Conservation (phyloP, 2,329 filamentous ascomycete species). For the Intubia oerlemansii region DNA sequence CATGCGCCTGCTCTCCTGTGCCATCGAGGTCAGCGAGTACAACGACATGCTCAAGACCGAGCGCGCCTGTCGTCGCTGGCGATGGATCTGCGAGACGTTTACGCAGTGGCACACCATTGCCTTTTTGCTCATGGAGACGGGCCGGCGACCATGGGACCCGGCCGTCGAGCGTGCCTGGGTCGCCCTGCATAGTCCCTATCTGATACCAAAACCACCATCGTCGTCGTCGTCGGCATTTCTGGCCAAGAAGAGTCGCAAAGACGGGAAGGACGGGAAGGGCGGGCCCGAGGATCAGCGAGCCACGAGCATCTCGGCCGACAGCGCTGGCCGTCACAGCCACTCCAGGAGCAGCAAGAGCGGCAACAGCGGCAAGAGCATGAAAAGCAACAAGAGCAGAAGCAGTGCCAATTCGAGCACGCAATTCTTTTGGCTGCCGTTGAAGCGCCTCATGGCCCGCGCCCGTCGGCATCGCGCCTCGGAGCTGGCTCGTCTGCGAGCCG, state of each 20-base stretch:
- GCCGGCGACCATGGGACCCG: constrained; percentile 22
- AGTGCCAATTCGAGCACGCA: constrained; percentile 9
- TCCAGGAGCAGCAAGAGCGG: too few relatives aligned
- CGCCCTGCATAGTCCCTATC: constrained; percentile 21
- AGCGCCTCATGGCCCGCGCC: constrained; percentile 17
- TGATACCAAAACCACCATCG: constrained; percentile 14
- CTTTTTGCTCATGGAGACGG: constrained; percentile 30
- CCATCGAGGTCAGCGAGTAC: constrained; percentile 32
- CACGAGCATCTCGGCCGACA: neutral
- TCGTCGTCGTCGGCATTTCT: neutral
- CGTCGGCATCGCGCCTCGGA: constrained; percentile 16
- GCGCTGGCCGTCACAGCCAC: constrained; percentile 5
- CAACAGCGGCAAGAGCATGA: constrained; percentile 2
- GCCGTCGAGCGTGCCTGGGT: constrained; percentile 25
- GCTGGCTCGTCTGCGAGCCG: constrained; percentile 13
- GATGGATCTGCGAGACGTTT: constrained; percentile 37
- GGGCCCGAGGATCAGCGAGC: too few relatives aligned
- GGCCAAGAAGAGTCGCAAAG: neutral
- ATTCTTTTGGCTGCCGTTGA: constrained; percentile 19
- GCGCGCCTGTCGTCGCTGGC: constrained; percentile 24
- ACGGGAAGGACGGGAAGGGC: too few relatives aligned
- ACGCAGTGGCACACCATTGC: constrained; percentile 36
- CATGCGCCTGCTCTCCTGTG: constrained; percentile 23
- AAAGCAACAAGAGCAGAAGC: constrained; percentile 7
- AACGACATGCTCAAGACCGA: constrained; percentile 30